These are phyloP conservation scores for Phytopythium kandeliae DNA, from an alignment of 352 stramenopile species.

Conservation along the genomic window DNA sequence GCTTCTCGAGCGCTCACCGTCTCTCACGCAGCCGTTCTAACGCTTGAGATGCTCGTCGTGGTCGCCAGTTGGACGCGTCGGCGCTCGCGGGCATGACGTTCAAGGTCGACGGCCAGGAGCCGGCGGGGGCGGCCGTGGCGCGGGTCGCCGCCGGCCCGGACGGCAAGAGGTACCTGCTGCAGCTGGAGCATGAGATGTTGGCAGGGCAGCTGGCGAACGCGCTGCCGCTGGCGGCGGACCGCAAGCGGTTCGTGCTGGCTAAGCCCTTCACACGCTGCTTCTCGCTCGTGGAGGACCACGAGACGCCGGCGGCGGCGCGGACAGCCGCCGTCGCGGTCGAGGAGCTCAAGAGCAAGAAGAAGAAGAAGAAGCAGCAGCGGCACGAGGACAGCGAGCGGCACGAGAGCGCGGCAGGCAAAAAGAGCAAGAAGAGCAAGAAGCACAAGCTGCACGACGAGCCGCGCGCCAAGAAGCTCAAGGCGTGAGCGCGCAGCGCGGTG, in stretches of 20 bases:
- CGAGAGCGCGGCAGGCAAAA: conserved; percentile 46
- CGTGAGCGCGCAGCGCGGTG: not conserved
- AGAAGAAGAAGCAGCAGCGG: conserved; percentile 5
- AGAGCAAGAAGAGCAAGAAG: conserved; percentile 48
- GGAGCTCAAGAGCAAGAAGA: conserved; percentile 28
- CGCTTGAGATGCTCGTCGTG: conserved; percentile 14
- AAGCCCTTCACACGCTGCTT: conserved; percentile 75
- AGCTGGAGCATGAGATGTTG: conserved; percentile 52
- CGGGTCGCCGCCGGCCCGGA: conserved; percentile 28
- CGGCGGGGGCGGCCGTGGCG: conserved; percentile 30
- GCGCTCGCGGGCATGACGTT: conserved; percentile 61
- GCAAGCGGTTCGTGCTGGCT: conserved; percentile 52
- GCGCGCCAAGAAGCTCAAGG: conserved; percentile 8
- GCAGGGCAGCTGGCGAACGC: conserved; percentile 77
- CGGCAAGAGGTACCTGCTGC: conserved; percentile 50
- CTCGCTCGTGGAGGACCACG: conserved; percentile 55
- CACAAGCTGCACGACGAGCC: conserved; percentile 13
- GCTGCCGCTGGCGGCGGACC: conserved; percentile 49
- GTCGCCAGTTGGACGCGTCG: conserved; percentile 68
- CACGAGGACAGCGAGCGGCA: conserved; percentile 10
- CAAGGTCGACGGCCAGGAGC: conserved; percentile 29
- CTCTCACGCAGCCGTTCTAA: not conserved
- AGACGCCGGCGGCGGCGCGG: not conserved
- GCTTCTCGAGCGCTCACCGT: not conserved
- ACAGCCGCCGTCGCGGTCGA: conserved; percentile 2